Base-by-base conservation (phyloP, 2,329 filamentous ascomycete species). In the Aspergillus aculeatinus region DNA sequence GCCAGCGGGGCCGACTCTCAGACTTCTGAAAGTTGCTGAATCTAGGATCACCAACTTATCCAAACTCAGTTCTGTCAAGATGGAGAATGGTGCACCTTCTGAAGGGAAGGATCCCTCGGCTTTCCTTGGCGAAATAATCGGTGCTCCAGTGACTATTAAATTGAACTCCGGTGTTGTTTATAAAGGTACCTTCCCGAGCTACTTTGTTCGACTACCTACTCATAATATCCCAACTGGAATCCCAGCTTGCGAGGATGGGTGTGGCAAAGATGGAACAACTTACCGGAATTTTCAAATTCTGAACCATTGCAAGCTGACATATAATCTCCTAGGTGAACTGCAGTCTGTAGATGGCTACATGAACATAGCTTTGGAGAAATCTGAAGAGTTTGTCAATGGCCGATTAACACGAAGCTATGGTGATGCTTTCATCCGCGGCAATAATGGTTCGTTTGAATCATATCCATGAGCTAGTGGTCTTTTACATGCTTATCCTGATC, bases 341-440 rank as follows among this genome's bases (percentile, higher is more conserved):
- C 93, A 98, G 76, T 96, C 93, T 0, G 94, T 99, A 53, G 95
- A 99, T 77, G 95, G 95, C 55, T 99, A 98, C 80, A 99, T 99
- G 95, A 99, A 99, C 80, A 97, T 99, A 75, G 94, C 95, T 12
- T 85, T 99, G 31, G 95, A 99, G 78, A 95, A 96, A 80, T 96
- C 92, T 21, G 89, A 91, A 66, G 95, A 99, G 79, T 92, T 89
- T 69, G 89, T 97, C 67, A 89, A 96, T 72, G 94, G 93, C 48
- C 85, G 87, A 65, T 87, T 94, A 78, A 85, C 90, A 70, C 85
- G 91, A 70, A 90, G 86, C 57, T 97, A 96, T 74, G 94, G 94
- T 7, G 94, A 98, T 81, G 92, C 94, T 5, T 98, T 98, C 76
- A 90, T 98, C 60, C 86, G 94, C 76, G 94, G 94, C 68, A 98